Evolutionary conservation across 2,329 filamentous ascomycete species (phyloP).

Genomic region (Sarocladiaceae sp.): DNA sequence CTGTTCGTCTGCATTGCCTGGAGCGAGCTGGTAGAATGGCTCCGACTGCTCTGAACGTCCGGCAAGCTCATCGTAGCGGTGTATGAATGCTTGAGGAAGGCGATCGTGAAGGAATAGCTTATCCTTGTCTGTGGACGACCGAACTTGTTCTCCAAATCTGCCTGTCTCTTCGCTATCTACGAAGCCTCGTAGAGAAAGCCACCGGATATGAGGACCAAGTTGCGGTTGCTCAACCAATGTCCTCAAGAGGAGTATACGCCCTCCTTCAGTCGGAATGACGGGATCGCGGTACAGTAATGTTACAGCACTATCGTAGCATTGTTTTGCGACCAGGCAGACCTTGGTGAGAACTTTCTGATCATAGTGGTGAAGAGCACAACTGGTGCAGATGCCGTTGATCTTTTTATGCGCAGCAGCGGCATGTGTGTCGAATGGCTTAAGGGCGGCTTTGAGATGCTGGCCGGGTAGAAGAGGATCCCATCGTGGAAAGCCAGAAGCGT

Average conservation of each 20-base stretch:
- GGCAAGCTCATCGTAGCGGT: neutral
- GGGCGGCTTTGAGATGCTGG: neutral
- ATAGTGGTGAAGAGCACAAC: neutral
- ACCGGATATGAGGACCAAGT: neutral
- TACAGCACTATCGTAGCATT: neutral
- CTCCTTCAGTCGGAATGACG: neutral
- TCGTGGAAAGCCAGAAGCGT: neutral
- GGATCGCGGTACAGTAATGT: neutral
- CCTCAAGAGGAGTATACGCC: neutral
- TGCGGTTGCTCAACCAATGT: neutral
- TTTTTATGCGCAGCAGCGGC: neutral
- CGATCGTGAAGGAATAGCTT: no score
- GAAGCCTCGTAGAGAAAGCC: neutral
- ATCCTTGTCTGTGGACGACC: neutral
- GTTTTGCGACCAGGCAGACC: neutral
- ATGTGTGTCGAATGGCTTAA: no score
- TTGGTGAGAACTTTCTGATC: neutral
- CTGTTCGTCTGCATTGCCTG: neutral
- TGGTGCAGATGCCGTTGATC: neutral
- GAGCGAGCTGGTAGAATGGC: neutral
- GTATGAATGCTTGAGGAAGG: neutral
- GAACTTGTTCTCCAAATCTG: no score
- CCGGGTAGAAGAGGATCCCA: neutral
- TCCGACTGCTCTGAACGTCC: neutral
- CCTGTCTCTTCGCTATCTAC: no score